Evolutionary conservation across 768 basidiomycete genomes (phyloP).

Genomic region (Serendipita sp.): DNA sequence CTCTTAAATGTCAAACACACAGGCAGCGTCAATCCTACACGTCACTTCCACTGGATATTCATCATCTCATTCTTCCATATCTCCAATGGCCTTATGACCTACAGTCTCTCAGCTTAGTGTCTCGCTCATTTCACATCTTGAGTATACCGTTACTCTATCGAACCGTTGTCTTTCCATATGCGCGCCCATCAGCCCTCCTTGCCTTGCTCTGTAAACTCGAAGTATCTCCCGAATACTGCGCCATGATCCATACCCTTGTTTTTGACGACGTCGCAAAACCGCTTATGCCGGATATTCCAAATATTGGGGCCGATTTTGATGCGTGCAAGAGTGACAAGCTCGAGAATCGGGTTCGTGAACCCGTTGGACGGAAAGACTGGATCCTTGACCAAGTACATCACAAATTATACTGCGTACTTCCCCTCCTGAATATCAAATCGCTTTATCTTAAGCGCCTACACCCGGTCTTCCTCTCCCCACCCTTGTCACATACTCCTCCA

Average conservation of each 20-base stretch:
- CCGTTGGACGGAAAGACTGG: not conserved
- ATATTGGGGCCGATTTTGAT: not conserved
- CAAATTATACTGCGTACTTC: not conserved
- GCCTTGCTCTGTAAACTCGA: not conserved
- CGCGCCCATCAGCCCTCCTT: not conserved
- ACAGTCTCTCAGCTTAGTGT: not conserved
- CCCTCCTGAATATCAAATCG: not conserved
- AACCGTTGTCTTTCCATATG: not conserved
- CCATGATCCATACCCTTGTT: not conserved
- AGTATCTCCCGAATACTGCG: not conserved
- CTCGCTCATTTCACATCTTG: not conserved
- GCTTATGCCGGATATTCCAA: not conserved
- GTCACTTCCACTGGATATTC: not conserved
- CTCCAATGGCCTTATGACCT: slow-evolving; percentile 2
- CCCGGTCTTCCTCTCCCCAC: slow-evolving; percentile 1
- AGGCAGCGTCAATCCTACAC: not conserved
- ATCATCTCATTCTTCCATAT: not conserved
- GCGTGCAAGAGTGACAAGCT: not conserved
- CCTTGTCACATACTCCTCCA: not conserved
- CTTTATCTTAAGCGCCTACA: not conserved
- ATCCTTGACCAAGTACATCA: not conserved
- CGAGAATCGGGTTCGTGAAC: not conserved
- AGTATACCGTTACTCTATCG: not conserved
- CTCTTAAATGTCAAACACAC: no score
- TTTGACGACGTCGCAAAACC: slow-evolving; percentile 1